phyloP scores from a whole-genome alignment of 2,329 filamentous ascomycete species.

The Metarhizium sp. region DNA sequence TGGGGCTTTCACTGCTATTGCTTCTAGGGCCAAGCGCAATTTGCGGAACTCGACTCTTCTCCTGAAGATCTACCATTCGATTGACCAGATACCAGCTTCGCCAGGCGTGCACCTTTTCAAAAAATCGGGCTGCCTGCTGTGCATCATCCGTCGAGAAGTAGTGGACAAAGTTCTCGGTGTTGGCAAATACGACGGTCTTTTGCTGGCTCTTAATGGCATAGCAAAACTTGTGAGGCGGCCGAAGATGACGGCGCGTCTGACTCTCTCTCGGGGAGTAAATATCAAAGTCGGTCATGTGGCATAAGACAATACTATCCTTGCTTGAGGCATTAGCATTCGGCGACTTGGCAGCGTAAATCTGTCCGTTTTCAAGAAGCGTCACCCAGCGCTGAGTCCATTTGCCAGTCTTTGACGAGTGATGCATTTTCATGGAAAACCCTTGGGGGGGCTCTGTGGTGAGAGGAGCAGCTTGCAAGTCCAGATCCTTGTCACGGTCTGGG shows the following conservation, averaged over 20 bases:
- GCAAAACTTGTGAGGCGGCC: constrained; percentile 75
- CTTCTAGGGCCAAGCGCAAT: constrained; percentile 3
- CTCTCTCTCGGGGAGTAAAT: constrained; percentile 70
- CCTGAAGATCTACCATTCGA: constrained; percentile 46
- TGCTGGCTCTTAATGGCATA: constrained; percentile 90
- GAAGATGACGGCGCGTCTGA: constrained; percentile 60
- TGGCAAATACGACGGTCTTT: constrained; percentile 74
- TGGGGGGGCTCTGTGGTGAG: constrained; percentile 47
- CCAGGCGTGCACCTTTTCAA: constrained; percentile 66
- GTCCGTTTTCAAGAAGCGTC: constrained; percentile 64
- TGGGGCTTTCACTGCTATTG: not conserved
- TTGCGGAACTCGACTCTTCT: constrained; percentile 16
- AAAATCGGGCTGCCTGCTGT: constrained; percentile 57
- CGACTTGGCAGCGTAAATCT: constrained; percentile 64
- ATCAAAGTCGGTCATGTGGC: constrained; percentile 86
- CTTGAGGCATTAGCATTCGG: constrained; percentile 44
- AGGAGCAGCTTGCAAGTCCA: constrained; percentile 58
- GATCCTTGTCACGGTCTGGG: constrained; percentile 44
- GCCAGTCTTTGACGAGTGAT: constrained; percentile 71
- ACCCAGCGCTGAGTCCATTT: constrained; percentile 86
- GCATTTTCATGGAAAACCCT: constrained; percentile 61
- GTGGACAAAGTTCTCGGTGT: constrained; percentile 79
- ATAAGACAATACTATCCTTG: constrained; percentile 62
- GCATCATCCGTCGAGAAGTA: constrained; percentile 80
- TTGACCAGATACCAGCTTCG: constrained; percentile 86